Base-by-base conservation (phyloP, 2,329 filamentous ascomycete species). In the Trichoderma koningiopsis region DNA sequence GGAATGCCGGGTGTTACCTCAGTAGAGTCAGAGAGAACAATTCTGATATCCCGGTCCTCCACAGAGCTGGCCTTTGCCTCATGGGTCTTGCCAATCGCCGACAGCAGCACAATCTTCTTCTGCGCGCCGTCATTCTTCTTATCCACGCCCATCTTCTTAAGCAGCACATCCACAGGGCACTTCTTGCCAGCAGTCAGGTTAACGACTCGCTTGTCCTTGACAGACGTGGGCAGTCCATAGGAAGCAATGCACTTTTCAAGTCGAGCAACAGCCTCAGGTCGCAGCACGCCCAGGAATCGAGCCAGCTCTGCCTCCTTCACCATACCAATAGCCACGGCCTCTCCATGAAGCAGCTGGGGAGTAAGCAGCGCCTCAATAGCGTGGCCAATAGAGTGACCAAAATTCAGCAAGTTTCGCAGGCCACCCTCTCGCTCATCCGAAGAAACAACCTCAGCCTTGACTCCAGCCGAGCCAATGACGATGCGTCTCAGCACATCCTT, bases 241-340 rank as follows among this genome's bases (percentile, higher is more conserved):
- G 92, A 94, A n/a, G 93, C 88, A 74, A 99, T 93, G 81, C 94
- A 98, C 80, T 98, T 98, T 68, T 91, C 88, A 62, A 99, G 84
- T 68, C 96, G 90, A 11, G 96, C 92, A 14, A 99, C 94, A 37
- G 95, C 96, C 68, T 92, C 92, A 6, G 93, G 93, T 62, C 91
- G 90, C 35, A 99, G 83, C 22, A 97, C 86, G 52, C 96, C 96
- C 1, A 99, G 85, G 79, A 94, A 92, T 68, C 96, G 91, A 29
- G 96, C 93, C 68, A 99, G 84, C 79, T 98, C 96, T 13, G 95
- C 96, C 81, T 99, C 96, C 79, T 96, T 97, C 70, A 98, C 92
- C 96, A 99, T 99, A 31, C 96, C 96, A 74, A 99, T 97, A 27
- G 96, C 93, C 13, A 99, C 95, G 72, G 92, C 94, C 79, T 99